Base-by-base conservation (phyloP, 1,139 yeast genomes). In the Groenewaldozyma sp. region DNA sequence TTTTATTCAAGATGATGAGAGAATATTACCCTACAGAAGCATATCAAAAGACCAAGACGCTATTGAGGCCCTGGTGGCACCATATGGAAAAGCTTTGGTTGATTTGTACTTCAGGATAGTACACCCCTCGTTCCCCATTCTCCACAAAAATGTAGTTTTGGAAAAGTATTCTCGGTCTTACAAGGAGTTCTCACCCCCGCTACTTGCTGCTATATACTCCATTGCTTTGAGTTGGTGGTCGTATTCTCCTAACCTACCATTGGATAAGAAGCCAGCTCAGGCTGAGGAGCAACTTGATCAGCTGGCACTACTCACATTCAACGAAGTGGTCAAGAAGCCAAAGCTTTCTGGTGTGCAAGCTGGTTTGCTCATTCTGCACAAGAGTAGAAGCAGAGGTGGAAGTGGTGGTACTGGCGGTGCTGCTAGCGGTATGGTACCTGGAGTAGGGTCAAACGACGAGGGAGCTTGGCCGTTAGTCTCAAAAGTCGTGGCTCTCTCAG, bases 401-500 rank as follows among this genome's bases (percentile, higher is more conserved):
- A 27, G 14, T n/a, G 31, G 31, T 27, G 18, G 18, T 14, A 16
- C 18, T 9, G 17, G 17, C 22, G 11, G 22, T 6, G 20, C 14
- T 5, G 14, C 33, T 5, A 27, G 31, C 14, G n/a, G n/a, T n/a
- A n/a, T n/a, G n/a, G n/a, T n/a, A n/a, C n/a, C n/a, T n/a, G 26
- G 26, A 22, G 52, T 64, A 39, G 48, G 57, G 21, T 54, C 52
- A 27, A 65, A 75, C 3, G 74, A 74, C 39, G 71, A 75, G 45
- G 71, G 80, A 32, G 88, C 83, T 52, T 86, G 95, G 94, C 78
- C 84, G 2, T 61, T 88, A 26, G 80, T 88, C 51, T 82, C 94
- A 1, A 94, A 86, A 52, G 84, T 87, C 22, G 88, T 83, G 2
- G 82, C 94, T 0, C 60, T 86, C 20, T 78, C 94, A 0, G 95